Conservation (phyloP, 371 early-diverging fungal genomes). For the Amoeboaphelidium occidentale region DNA sequence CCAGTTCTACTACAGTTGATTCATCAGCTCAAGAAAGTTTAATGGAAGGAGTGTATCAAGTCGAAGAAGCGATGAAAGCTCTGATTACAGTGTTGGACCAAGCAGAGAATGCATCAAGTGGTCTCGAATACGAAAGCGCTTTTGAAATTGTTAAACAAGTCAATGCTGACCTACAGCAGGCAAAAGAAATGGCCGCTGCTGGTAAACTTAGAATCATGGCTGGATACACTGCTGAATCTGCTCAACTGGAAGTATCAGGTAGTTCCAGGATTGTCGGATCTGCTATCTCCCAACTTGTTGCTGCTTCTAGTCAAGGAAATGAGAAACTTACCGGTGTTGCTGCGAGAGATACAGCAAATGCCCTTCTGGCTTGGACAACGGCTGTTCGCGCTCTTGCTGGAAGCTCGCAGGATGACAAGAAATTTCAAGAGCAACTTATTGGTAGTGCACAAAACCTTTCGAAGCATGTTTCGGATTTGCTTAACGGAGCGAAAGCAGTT, state of each 20-base stretch:
- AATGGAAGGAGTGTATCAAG: constrained; percentile 9
- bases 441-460: neutral
- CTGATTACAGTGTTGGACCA: constrained; percentile 9
- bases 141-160: constrained; percentile 4
- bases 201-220: constrained; percentile 2
- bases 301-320: constrained; percentile 5
- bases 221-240: constrained; percentile 5
- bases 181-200: neutral
- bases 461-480: neutral
- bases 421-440: neutral
- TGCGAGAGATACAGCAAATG: constrained; percentile 13
- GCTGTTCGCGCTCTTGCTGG: constrained; percentile 4
- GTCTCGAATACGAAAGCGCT: constrained; percentile 8
- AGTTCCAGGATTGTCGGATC: constrained; percentile 3
- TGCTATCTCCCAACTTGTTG: constrained; percentile 5
- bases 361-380: constrained; percentile 11
- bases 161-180: constrained; percentile 3
- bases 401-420: neutral
- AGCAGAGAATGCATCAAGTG: constrained; percentile 10
- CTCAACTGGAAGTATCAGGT: constrained; percentile 6
- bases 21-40: constrained; percentile 9
- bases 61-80: constrained; percentile 8
- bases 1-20: constrained; percentile 16
- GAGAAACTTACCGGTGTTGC: constrained; percentile 12
- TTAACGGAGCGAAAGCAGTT: too few species aligned